Conservation (phyloP, 345 rosid species). For the Pistacia vera region DNA sequence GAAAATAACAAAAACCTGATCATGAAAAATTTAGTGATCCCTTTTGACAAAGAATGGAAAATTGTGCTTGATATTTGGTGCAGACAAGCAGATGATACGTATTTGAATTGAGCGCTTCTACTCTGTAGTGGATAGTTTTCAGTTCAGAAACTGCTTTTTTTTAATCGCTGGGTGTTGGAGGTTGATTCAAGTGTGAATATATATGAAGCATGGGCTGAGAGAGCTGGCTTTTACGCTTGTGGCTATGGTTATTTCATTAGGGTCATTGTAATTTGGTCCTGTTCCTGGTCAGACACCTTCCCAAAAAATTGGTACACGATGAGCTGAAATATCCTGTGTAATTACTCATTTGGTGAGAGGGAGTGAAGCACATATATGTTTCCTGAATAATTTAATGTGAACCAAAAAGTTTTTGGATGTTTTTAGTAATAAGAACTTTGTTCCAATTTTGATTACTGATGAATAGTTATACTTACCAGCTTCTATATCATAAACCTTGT, state of each 20-base stretch:
- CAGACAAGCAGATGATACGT: not conserved
- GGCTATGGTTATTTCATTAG: not conserved
- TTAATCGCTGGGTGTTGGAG: not conserved
- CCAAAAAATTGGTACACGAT: not conserved
- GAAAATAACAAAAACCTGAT: not conserved
- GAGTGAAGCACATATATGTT: slow-evolving; percentile 2
- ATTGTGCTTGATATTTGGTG: not conserved
- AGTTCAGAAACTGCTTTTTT: not conserved
- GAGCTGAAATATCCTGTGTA: slow-evolving; percentile 3
- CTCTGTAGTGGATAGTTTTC: not conserved
- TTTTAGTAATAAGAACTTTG: slow-evolving; percentile 7
- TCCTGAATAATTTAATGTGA: not conserved
- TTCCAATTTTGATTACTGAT: not conserved
- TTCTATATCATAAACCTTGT: too few species aligned
- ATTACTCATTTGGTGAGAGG: slow-evolving; percentile 8
- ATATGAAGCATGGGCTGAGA: slow-evolving; percentile 6
- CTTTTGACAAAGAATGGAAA: not conserved
- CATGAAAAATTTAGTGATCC: not conserved
- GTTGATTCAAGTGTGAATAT: slow-evolving; percentile 19
- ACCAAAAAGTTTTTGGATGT: not conserved
- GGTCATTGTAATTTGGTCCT: not conserved
- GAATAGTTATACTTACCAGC: not conserved
- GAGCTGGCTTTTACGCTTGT: not conserved
- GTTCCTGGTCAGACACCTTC: not conserved
- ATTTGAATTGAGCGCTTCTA: slow-evolving; percentile 2